Evolutionary conservation across 148 eudicot genomes (phyloP).

Genomic region (Dianthus caryophyllus): DNA sequence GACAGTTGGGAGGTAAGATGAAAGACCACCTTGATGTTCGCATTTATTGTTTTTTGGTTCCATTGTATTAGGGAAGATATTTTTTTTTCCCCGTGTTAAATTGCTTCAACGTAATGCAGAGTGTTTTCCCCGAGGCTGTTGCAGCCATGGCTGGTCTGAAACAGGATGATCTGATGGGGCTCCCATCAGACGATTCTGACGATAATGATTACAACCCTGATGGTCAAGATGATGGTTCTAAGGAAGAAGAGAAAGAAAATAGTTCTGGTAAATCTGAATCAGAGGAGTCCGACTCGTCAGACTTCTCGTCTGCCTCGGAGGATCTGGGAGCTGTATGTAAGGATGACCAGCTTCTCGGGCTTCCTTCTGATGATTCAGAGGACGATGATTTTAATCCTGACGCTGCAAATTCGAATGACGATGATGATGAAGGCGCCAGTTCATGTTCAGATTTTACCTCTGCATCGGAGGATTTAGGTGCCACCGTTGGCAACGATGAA

Average conservation of each 20-base stretch:
- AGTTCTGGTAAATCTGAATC: slow-evolving; percentile 45
- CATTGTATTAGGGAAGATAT: slow-evolving; percentile 50
- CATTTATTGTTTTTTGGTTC: slow-evolving; percentile 6
- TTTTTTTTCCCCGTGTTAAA: slow-evolving; percentile 28
- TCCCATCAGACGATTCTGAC: slow-evolving; percentile 86
- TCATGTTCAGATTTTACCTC: slow-evolving; percentile 90
- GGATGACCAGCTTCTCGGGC: slow-evolving; percentile 44
- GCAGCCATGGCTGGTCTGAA: slow-evolving; percentile 47
- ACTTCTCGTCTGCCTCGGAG: slow-evolving; percentile 54
- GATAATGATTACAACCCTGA: slow-evolving; percentile 81
- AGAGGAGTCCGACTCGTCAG: slow-evolving; percentile 35
- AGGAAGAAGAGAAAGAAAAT: slow-evolving; percentile 42
- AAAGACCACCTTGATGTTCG: neutral
- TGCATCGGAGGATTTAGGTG: slow-evolving; percentile 75
- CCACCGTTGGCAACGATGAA: slow-evolving; percentile 27
- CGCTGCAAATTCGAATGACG: slow-evolving; percentile 39
- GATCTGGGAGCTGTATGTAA: slow-evolving; percentile 38
- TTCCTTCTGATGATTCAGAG: slow-evolving; percentile 87
- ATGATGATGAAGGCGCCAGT: slow-evolving; percentile 40
- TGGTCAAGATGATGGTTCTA: slow-evolving; percentile 39
- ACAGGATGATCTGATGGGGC: slow-evolving; percentile 48
- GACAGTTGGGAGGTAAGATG: slow-evolving; percentile 82
- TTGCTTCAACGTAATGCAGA: slow-evolving; percentile 40
- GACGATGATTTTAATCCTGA: slow-evolving; percentile 86
- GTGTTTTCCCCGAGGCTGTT: slow-evolving; percentile 83